Percentiles rank a stretch among this genome's conserved stretches.
Conservation (phyloP, 257 asterid genomes). For the Solanum appendiculatum region DNA sequence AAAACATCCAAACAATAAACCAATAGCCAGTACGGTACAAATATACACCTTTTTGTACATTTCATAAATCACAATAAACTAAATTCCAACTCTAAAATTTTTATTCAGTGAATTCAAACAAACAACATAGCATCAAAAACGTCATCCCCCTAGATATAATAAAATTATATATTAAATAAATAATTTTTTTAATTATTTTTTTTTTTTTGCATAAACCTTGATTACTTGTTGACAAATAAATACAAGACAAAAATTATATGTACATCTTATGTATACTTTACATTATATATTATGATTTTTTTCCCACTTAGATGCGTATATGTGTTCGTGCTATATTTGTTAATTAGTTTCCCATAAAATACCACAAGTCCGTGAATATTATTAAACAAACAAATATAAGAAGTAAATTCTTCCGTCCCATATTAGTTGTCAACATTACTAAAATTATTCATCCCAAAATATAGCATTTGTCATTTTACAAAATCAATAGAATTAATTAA, state of each 20-base stretch:
- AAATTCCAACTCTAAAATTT: constrained; percentile 24
- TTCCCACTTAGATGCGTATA: neutral
- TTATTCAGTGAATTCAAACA: constrained; percentile 10
- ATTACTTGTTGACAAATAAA: constrained; percentile 27
- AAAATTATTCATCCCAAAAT: neutral
- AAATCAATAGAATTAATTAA: too few relatives aligned
- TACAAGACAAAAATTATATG: constrained; percentile 17
- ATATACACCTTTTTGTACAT: constrained; percentile 16
- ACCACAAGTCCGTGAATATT: neutral
- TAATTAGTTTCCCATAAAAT: constrained; percentile 20
- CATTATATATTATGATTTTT: neutral
- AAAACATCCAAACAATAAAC: constrained; percentile 7
- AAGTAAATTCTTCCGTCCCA: accelerated
- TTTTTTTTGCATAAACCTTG: constrained; percentile 2
- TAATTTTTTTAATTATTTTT: neutral
- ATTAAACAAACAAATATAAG: neutral
- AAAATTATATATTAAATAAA: neutral
- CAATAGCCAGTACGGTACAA: constrained; percentile 2
- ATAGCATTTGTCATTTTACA: too few relatives aligned
- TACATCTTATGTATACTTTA: neutral
- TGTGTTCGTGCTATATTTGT: constrained; percentile 1
- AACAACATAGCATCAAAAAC: constrained; percentile 1
- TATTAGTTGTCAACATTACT: neutral
- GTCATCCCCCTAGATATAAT: neutral
- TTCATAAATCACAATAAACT: constrained; percentile 23